phyloP scores from a whole-genome alignment of 495 filamentous ascomycete genomes.

The Letharia columbiana region DNA sequence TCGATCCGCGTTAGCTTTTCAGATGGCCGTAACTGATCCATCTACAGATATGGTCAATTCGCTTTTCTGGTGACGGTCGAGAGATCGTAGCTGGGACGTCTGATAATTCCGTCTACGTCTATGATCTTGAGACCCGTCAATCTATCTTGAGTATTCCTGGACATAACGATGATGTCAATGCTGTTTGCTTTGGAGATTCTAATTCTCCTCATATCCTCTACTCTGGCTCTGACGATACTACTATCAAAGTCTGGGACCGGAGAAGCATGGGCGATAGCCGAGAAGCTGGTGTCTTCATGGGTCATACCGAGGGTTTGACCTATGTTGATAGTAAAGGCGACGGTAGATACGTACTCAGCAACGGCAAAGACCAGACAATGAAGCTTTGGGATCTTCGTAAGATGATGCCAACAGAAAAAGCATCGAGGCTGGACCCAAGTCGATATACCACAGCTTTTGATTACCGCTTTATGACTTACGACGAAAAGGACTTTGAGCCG shows the following conservation, averaged over 20 bases:
- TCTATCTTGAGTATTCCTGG: conserved; percentile 67
- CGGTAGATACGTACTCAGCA: conserved; percentile 87
- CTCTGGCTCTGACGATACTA: conserved; percentile 74
- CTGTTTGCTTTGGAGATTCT: conserved; percentile 88
- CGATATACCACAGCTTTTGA: conserved; percentile 67
- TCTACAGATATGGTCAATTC: conserved; percentile 74
- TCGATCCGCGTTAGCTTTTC: background rate
- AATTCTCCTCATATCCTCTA: conserved; percentile 90
- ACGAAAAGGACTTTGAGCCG: conserved; percentile 56
- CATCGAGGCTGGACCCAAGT: conserved; percentile 44
- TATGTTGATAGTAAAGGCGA: conserved; percentile 97
- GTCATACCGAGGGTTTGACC: conserved; percentile 89
- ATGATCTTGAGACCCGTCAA: conserved; percentile 74
- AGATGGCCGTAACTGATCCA: conserved; percentile 10
- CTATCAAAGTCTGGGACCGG: conserved; percentile 86
- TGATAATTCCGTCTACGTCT: conserved; percentile 74
- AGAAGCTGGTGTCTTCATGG: conserved; percentile 84
- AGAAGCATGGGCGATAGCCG: conserved; percentile 80
- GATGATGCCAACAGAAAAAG: conserved; percentile 63
- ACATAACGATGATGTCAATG: conserved; percentile 87
- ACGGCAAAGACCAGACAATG: conserved; percentile 93
- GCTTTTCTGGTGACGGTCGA: conserved; percentile 87
- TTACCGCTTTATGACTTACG: conserved; percentile 68
- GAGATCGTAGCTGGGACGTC: conserved; percentile 86
- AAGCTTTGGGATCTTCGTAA: conserved; percentile 93